Base-by-base conservation (phyloP, 768 basidiomycete species). In the Leucosporidium yakuticum region DNA sequence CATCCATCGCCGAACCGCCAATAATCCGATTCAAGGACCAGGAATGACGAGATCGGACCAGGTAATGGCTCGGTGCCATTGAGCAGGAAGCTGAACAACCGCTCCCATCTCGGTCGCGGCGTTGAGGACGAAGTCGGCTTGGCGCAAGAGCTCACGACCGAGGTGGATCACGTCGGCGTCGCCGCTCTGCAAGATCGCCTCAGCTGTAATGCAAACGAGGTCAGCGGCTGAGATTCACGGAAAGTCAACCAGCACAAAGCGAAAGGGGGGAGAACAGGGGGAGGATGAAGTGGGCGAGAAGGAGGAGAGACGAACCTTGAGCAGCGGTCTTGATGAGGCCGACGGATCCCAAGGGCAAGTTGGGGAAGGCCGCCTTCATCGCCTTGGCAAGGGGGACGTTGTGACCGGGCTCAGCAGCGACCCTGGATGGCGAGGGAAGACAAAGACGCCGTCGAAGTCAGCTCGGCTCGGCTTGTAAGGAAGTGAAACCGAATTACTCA, bases 271-370 rank as follows among this genome's bases (percentile, higher is more conserved):
- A n/a, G n/a, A n/a, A n/a, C n/a, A n/a, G n/a, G n/a, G n/a, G n/a
- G n/a, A n/a, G n/a, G n/a, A n/a, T n/a, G n/a, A n/a, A n/a, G n/a
- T n/a, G n/a, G n/a, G n/a, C n/a, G n/a, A n/a, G 53, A 54, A 21
- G 7, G 15, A 25, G 53, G 53, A 54, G 53, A n/a, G 32, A 31
- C 63, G 23, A 29, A 64, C 53, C 63, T 29, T 53, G 79, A 21
- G 80, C 65, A 2, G 87, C 83, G 14, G 85, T 82, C 0, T 85
- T 87, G 75, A 93, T 88, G 60, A 88, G 77, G 0, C 90, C 90
- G 25, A 91, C 90, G 7, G 87, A 51, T 2, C 63, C 63, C 49
- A 64, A 31, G 4, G 63, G 53, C 14, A 56, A 14, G 56, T 64
- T 20, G 21, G 63, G 63, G 63, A 55, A 64, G 20, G 47, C n/a